phyloP scores from a whole-genome alignment of 495 filamentous ascomycete species.

The Lasiosphaeria miniovina region DNA sequence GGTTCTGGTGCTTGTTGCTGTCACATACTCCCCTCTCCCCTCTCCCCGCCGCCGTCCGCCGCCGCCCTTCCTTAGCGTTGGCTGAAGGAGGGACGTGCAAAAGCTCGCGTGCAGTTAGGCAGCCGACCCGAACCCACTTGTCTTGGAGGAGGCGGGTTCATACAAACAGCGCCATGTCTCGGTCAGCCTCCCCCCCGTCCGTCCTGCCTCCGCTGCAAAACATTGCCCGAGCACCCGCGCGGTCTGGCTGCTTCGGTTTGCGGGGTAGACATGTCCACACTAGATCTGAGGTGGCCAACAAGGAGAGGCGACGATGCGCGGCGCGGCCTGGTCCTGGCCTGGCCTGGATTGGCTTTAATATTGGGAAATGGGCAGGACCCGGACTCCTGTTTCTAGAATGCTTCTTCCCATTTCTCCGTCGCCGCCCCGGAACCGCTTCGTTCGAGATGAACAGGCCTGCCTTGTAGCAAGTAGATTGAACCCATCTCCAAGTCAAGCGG shows the following conservation, averaged over 20 bases:
- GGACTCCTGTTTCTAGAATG: constrained; percentile 28
- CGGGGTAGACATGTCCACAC: constrained; percentile 5
- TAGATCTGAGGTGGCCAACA: neutral
- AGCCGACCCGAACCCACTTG: neutral
- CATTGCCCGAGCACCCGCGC: constrained; percentile 11
- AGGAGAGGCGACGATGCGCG: constrained; percentile 3
- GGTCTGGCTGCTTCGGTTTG: constrained; percentile 1
- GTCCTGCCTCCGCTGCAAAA: constrained; percentile 14
- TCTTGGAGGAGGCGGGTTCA: neutral
- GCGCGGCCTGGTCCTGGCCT: neutral
- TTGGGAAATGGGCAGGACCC: constrained; percentile 15
- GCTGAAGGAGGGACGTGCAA: constrained; percentile 3
- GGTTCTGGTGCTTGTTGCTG: no score
- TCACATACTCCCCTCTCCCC: no score
- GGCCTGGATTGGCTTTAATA: constrained; percentile 15
- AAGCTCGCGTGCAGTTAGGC: constrained; percentile 1
- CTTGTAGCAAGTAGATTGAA: constrained; percentile 32
- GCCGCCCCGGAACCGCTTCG: constrained; percentile 9
- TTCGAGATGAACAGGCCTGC: constrained; percentile 15
- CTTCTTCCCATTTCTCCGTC: constrained; percentile 19
- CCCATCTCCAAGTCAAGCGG: constrained; percentile 11
- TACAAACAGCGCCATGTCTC: constrained; percentile 16
- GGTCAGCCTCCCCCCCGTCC: constrained; percentile 7
- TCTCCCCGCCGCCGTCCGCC: no score
- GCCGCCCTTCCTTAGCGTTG: neutral